Evolutionary conservation across 371 early-diverging fungal genomes (phyloP).

Genomic region (Lichtheimia ornata): DNA sequence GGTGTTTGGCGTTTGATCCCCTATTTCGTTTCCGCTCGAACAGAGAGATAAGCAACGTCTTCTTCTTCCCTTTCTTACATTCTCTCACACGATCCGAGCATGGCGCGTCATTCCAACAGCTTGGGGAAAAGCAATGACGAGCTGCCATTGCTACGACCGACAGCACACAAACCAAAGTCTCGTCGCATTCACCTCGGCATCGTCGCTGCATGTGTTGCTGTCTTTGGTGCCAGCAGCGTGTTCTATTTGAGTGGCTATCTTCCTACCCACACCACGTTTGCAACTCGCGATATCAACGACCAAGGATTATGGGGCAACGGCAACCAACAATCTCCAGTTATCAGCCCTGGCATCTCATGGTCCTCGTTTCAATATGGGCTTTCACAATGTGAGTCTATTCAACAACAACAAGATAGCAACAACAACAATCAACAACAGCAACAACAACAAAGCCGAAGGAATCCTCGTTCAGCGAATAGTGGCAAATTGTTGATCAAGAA

Average conservation of each 20-base stretch:
- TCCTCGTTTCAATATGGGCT: slow-evolving; percentile 46
- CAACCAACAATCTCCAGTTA: slow-evolving; percentile 10
- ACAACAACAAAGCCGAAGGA: slow-evolving; percentile 36
- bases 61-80: neutral
- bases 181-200: slow-evolving; percentile 7
- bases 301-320: slow-evolving; percentile 23
- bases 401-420: neutral
- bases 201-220: slow-evolving; percentile 20
- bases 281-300: neutral
- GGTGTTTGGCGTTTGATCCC: too few species aligned
- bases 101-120: slow-evolving; percentile 3
- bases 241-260: slow-evolving; percentile 24
- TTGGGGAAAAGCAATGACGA: neutral
- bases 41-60: neutral
- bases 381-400: slow-evolving; percentile 32
- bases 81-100: neutral
- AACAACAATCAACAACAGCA: slow-evolving; percentile 15
- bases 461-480: slow-evolving; percentile 38
- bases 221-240: slow-evolving; percentile 31
- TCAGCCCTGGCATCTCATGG: slow-evolving; percentile 51
- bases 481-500: slow-evolving; percentile 49
- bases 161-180: neutral
- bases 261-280: slow-evolving; percentile 3
- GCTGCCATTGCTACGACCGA: slow-evolving; percentile 2
- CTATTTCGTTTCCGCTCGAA: too few species aligned